Base-by-base conservation (phyloP, 1,284 basidiomycete species). In the Pseudozyma tsukubaensis region DNA sequence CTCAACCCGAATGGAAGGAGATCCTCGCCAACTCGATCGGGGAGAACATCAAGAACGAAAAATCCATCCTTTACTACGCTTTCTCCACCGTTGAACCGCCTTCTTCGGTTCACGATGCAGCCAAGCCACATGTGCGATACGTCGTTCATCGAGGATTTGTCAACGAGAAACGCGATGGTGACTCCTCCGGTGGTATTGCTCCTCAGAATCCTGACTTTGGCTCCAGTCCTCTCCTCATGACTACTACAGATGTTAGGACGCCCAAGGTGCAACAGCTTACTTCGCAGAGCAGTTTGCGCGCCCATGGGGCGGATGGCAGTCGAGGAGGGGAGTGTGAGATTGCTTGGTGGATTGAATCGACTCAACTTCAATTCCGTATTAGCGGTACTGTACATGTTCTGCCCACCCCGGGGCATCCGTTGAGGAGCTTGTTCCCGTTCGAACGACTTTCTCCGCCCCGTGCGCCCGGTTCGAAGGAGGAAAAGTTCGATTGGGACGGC, bases 71-170 rank as follows among this genome's bases (percentile, higher is more conserved):
- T 59, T 83, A 82, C 56, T 82, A 83, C 61, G 77, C 79, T 10
- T 67, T 85, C 24, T 71, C 83, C 8, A 77, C 78, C 16, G 67
- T 70, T 50, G 72, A 78, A 24, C 42, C 59, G 4, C 59, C 69
- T 13, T 61, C 34, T 12, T 69, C 65, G 18, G 69, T 81, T 2
- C 81, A 77, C 42, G 77, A 77, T 48, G 63, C 72, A 2, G 72
- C 72, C 42, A 75, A 75, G 52, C 67, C 72, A 11, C 72, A 75
- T 34, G 72, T 75, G 1, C 70, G 84, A 7, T 84, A 82, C 61
- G 83, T 85, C 34, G 83, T 85, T 5, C 85, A 85, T 65, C 81
- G 85, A 16, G 85, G 85, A 1, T 84, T 85, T 50, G 79, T 84
- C 53, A 85, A 85, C 75, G 82, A 85, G 64, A 74, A 82, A 66